These are phyloP conservation scores for Prunus mume DNA, from an alignment of 306 rosid genomes.

Conservation along the genomic window DNA sequence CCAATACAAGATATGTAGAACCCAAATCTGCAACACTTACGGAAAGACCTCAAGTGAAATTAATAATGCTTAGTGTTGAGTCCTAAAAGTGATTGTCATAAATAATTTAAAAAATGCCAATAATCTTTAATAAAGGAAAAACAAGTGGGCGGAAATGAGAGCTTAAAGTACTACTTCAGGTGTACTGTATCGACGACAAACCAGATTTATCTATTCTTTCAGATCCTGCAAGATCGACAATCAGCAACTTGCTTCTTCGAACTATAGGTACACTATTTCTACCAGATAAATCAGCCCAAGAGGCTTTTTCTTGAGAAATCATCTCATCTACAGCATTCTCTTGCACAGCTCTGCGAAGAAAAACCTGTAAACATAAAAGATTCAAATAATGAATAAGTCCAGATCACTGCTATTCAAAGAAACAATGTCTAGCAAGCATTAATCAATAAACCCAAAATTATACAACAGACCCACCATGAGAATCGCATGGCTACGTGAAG, in stretches of 20 bases:
- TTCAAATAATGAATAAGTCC: not conserved
- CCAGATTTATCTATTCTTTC: constrained; percentile 76
- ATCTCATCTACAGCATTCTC: constrained; percentile 31
- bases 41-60: not conserved
- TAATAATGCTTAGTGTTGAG: not conserved
- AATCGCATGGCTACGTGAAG: constrained; percentile 72
- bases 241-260: constrained; percentile 65
- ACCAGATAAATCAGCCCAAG: constrained; percentile 20
- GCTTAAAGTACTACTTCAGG: not conserved
- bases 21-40: not conserved
- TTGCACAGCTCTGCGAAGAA: constrained; percentile 46
- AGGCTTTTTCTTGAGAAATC: constrained; percentile 30
- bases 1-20: not conserved
- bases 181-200: constrained; percentile 22
- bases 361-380: constrained; percentile 35
- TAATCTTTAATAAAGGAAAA: not conserved
- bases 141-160: not conserved
- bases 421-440: not conserved
- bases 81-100: not conserved
- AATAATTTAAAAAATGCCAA: not conserved
- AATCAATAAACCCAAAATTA: not conserved
- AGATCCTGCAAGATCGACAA: constrained; percentile 79
- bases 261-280: constrained; percentile 41
- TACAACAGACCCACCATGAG: constrained; percentile 42
- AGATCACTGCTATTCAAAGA: not conserved